Evolutionary conservation across 176 grass and related monocot genomes (phyloP), one percentile per base, ranked within the genome.

Genomic region (Elaeis guineensis): DNA sequence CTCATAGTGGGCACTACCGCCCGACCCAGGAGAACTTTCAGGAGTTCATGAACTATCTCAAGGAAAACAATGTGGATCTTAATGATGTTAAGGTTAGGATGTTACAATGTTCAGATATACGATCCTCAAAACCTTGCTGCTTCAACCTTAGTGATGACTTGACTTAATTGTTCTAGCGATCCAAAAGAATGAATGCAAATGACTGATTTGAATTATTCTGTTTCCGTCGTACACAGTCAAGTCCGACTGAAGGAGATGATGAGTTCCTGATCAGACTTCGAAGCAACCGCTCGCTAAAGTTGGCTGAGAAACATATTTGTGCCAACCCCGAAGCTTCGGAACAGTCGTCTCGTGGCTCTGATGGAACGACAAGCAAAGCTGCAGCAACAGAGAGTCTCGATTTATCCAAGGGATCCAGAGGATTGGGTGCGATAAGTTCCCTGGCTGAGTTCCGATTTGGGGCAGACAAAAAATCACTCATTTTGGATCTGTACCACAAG

Each of bases 1-100:
- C 72, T 65, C 82, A 90, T 55, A 90, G 87, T 18, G 87, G 87
- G 25, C 87, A 90, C 59, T 90, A 90, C 17, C 57, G 72, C 5
- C 87, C 87, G 1, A 90, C 79, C 0, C 82, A 86, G 67, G 78
- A 83, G 58, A 86, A 90, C 63, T 79, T 86, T 24, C 67, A 80
- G 55, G 74, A 82, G 49, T 90, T 90, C 65, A 77, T 90, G 70
- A 82, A 67, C 56, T 86, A 77, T 59, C 87, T 90, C 9, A 74
- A 54, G 80, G 75, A 86, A 12, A 83, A 72, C 20, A 73, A 62
- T 21, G 69, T 90, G 3, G 72, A 90, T 62, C 83, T 84, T 50
- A 58, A 25, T 11, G 1, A 78, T 66, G 77, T 93, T 2, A 59
- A 73, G 80, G 88, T 66, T 63, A 24, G 39, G 17, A 12, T 44